phyloP scores from a whole-genome alignment of 768 basidiomycete species.

The Amanita subjunquillea region DNA sequence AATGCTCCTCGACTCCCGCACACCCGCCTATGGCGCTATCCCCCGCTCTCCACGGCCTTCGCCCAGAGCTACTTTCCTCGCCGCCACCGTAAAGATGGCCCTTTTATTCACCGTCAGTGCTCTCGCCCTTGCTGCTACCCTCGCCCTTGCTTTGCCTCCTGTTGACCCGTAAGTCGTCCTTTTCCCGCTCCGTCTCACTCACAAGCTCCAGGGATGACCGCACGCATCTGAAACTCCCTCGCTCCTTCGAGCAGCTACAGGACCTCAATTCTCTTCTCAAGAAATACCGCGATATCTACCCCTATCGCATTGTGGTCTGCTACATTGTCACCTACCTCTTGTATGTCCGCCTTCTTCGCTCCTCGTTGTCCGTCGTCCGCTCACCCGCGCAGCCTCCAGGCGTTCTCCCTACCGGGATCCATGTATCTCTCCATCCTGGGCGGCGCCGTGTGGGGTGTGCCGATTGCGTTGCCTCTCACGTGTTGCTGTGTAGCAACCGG shows the following conservation, averaged over 20 bases:
- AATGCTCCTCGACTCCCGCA: slow-evolving; percentile 34
- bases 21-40: slow-evolving; percentile 44
- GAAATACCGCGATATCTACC: slow-evolving; percentile 88
- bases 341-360: slow-evolving; percentile 37
- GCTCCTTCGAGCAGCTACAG: slow-evolving; percentile 80
- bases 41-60: slow-evolving; percentile 31
- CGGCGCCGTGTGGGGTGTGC: slow-evolving; percentile 91
- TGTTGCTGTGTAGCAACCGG: slow-evolving; percentile 90
- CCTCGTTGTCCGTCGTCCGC: neutral
- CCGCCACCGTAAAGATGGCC: slow-evolving; percentile 79
- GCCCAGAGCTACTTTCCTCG: slow-evolving; percentile 54
- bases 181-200: neutral
- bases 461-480: slow-evolving; percentile 78
- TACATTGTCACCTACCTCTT: slow-evolving; percentile 89
- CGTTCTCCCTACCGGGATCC: slow-evolving; percentile 92
- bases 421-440: slow-evolving; percentile 98
- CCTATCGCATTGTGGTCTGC: slow-evolving; percentile 75
- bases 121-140: slow-evolving; percentile 56
- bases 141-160: slow-evolving; percentile 76
- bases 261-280: slow-evolving; percentile 77
- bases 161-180: slow-evolving; percentile 56
- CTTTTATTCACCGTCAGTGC: slow-evolving; percentile 65
- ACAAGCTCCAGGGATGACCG: slow-evolving; percentile 53
- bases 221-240: slow-evolving; percentile 70
- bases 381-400: slow-evolving; percentile 61